Base-by-base conservation (phyloP, 495 filamentous ascomycete genomes). In the Penicillium angulare region DNA sequence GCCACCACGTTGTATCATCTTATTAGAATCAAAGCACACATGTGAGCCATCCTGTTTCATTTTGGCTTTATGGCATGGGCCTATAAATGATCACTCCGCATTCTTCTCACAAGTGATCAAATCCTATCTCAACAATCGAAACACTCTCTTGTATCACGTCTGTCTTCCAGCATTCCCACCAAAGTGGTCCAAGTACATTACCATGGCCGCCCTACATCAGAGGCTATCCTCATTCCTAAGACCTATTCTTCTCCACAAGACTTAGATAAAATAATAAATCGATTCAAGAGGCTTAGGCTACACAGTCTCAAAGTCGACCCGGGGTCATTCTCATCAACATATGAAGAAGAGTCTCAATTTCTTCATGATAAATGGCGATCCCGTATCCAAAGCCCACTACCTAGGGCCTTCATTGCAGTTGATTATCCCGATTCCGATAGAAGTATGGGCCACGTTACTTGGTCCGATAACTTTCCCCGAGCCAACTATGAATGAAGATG, bases 271-370 rank as follows among this genome's bases (percentile, higher is more conserved):
- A 18, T 62, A 13, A 53, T 47, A 13, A 12, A 53, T 1, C 55
- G 59, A 18, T 67, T 59, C 31, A 68, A 58, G 20, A 32, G 48
- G 2, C 49, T 71, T 3, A 51, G 66, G n/a, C 57, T 73, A 0
- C 48, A 63, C 16, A 56, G 60, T n/a, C 56, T 73, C 16, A 38
- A 57, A 50, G 49, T 53, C 9, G 58, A 66, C 23, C 68, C 69
- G 6, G 42, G 57, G 15, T 65, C 72, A n/a, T 83, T 80, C 55
- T 68, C 71, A 13, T 76, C 78, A 6, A 77, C 65, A 1, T 78
- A 76, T 49, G 71, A 68, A 21, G 56, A 63, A 21, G 77, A 81
- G 53, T 57, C 59, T 49, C 64, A 63, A 16, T 74, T 75, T 53
- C 52, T 55, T 9, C 57, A 73, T 12, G 66, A 71, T 13, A 55